Evolutionary conservation across 139 green algal genomes (phyloP).

Genomic region (Spirogloea muscicola): DNA sequence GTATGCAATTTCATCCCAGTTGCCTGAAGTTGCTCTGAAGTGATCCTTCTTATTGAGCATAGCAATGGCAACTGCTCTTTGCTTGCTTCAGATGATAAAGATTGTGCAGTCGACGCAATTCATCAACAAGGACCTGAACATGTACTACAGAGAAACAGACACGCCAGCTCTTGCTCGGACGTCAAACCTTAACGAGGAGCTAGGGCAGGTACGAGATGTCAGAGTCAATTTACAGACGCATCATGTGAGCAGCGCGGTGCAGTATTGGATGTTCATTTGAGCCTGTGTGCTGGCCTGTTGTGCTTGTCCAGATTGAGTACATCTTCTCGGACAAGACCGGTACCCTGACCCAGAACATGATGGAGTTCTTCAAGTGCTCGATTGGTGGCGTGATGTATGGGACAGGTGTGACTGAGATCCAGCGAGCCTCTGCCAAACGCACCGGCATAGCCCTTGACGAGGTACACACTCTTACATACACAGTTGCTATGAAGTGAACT

Average conservation of each 20-base stretch:
- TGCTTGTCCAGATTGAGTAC: conserved; percentile 88
- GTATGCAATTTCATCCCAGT: too few relatives aligned
- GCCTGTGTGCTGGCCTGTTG: too few relatives aligned
- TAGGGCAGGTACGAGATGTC: conserved; percentile 85
- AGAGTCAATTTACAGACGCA: too few relatives aligned
- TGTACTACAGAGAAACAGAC: conserved; percentile 63
- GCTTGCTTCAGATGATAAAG: conserved; percentile 61
- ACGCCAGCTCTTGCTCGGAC: conserved; percentile 72
- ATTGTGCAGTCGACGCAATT: conserved; percentile 59
- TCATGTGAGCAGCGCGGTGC: too few relatives aligned
- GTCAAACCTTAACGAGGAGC: conserved; percentile 96
- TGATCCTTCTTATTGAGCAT: too few relatives aligned
- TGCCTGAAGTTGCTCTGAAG: too few relatives aligned
- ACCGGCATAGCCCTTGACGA: conserved; percentile 5
- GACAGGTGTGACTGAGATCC: conserved; percentile 78
- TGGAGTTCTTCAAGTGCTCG: conserved; percentile 89
- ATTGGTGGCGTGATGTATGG: conserved; percentile 79
- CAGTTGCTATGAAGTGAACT: background rate
- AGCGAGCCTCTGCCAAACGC: conserved; percentile 50
- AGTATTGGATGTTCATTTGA: too few relatives aligned
- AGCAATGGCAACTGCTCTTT: too few relatives aligned
- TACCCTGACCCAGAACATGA: conserved; percentile 67
- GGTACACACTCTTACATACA: conserved; percentile 13
- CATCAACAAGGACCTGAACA: conserved; percentile 57
- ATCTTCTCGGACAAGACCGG: conserved; percentile 96